Evolutionary conservation across 2,329 filamentous ascomycete species (phyloP).

Genomic region (Claviceps arundinis): DNA sequence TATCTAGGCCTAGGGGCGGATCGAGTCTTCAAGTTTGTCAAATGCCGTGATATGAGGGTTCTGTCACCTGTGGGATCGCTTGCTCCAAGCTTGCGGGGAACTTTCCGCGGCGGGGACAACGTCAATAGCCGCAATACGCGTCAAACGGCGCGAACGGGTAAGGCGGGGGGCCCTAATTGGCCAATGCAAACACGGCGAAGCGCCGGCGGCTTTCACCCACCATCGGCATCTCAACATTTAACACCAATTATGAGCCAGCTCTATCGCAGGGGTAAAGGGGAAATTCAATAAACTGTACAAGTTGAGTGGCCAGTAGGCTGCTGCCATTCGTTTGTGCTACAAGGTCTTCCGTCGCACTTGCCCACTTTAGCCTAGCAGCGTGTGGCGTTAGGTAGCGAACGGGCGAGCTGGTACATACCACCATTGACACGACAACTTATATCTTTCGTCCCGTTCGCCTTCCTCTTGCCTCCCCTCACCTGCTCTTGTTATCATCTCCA

Average conservation of each 20-base stretch:
- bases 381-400: too few species aligned
- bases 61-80: background rate
- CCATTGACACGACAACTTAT: background rate
- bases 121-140: conserved; percentile 6
- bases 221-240: background rate
- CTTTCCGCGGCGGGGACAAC: background rate
- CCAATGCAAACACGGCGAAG: background rate
- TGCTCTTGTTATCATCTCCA: background rate
- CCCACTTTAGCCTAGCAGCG: background rate
- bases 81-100: conserved; percentile 1
- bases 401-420: background rate
- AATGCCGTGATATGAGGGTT: conserved; percentile 5
- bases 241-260: background rate
- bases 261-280: too few species aligned
- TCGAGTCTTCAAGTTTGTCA: conserved; percentile 6
- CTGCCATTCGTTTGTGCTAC: too few species aligned
- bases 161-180: background rate
- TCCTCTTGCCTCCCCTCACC: background rate
- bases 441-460: background rate
- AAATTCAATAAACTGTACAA: too few species aligned
- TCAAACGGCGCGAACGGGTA: background rate
- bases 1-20: conserved; percentile 1
- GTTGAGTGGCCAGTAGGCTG: too few species aligned
- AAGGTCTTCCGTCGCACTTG: background rate
- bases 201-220: background rate